Evolutionary conservation across 2,329 filamentous ascomycete species (phyloP), one percentile per base, ranked within the genome.

Genomic region (Trichoderma sp.): DNA sequence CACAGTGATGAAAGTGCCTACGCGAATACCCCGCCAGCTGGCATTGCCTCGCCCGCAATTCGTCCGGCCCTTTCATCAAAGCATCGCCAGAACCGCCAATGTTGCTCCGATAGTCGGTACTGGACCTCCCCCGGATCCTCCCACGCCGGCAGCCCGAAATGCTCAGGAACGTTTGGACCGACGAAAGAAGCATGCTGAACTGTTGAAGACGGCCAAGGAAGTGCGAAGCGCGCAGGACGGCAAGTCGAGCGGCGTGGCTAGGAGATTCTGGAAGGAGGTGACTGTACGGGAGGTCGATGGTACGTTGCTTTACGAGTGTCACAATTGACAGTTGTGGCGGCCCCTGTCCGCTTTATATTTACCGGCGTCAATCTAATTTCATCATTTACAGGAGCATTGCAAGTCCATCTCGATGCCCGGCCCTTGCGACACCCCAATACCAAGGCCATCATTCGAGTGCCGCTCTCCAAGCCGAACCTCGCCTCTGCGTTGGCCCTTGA

Each of bases 211-310:
- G 65, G 87, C 86, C 6, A 84, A 84, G 75, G 84, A 86, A 72
- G 78, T 87, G 32, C 83, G 86, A 36, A 82, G 62, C 51, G 76
- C 78, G 0, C 77, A 75, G 21, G 76, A 76, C 39, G 78, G 76
- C 39, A 83, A 81, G 73, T 75, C 86, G 74, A 84, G 85, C 2
- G 83, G 80, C 43, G 78, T 88, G 71, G 85, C 91, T 78, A 93
- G 90, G 84, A 88, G 95, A 68, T 98, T 98, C 84, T 98, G 95
- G 95, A 93, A 92, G 81, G 88, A 96, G 79, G 93, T 96, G 1
- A 81, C 86, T 73, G 90, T 98, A 47, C 85, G 87, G 75, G 89
- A 92, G 78, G 86, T 87, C 11, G 84, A 90, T 74, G 91, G 91
- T 92, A 83, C 71, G 82, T 75, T 24, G 24, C 12, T 61, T 18